Base-by-base conservation (phyloP, 1,284 basidiomycete species). In the Amylostereum areolatum region DNA sequence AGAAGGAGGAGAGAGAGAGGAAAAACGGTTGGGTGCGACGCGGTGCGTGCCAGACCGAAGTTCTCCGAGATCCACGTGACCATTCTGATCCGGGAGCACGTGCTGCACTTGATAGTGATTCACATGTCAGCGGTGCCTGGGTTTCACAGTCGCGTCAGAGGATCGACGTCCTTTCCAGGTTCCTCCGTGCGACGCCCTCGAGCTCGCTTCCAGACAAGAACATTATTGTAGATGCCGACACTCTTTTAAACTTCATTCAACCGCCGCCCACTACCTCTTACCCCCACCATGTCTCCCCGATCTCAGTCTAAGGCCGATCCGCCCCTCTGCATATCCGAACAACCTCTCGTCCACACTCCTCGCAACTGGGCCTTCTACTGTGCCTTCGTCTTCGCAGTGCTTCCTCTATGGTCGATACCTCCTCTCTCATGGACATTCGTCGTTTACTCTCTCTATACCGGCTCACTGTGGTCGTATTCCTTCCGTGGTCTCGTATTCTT, bases 391-490 rank as follows among this genome's bases (percentile, higher is more conserved):
- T 58, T 73, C 47, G 60, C 81, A 48, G 80, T 92, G 49, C 61
- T 79, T n/a, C 81, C 84, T 9, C 62, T 93, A 47, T 90, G 88
- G 83, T 75, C 77, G 30, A 66, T 83, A 34, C 74, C 81, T 4
- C 87, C 89, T 7, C 56, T 85, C 18, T 78, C 83, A 11, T 92
- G 88, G 89, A 61, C 64, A 8, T 89, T 81, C 62, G 76, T 85
- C 39, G 48, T 79, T 47, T 81, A 83, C 63, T 67, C 73, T 55
- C 67, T 83, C 49, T 71, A 62, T 52, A 67, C 65, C 56, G 74
- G 77, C 55, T 67, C 59, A 48, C 60, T 76, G 52, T 77, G 60
- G 65, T 63, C 63, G 33, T 77, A 68, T 57, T 61, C 66, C 27
- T 71, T 66, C 67, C 60, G 55, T 45, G 65, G 67, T 43, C 65